Evolutionary conservation across 495 filamentous ascomycete species (phyloP).

Genomic region (Podospora anserina): DNA sequence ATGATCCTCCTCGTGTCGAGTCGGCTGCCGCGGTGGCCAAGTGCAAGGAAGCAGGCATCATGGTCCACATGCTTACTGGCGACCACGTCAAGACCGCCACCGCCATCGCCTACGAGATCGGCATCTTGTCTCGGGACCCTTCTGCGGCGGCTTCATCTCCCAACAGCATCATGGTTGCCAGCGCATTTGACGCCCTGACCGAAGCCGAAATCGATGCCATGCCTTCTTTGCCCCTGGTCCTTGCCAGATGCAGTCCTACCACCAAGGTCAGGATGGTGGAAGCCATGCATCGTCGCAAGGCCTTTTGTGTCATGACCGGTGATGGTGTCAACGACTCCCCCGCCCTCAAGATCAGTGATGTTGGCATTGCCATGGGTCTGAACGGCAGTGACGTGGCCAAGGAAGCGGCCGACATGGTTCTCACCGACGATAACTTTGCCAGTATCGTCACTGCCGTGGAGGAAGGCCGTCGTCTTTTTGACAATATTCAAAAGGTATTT

Average conservation of each 20-base stretch:
- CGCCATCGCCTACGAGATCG: conserved; percentile 71
- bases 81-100: conserved; percentile 73
- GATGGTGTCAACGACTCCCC: conserved; percentile 86
- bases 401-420: conserved; percentile 79
- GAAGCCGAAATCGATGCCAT: conserved; percentile 58
- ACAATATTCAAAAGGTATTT: conserved; percentile 68
- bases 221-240: conserved; percentile 57
- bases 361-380: conserved; percentile 82
- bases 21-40: conserved; percentile 60
- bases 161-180: conserved; percentile 58
- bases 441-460: conserved; percentile 71
- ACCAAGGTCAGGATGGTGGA: conserved; percentile 68
- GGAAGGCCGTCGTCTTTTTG: conserved; percentile 69
- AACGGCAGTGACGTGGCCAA: conserved; percentile 86
- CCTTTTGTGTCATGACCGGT: conserved; percentile 63
- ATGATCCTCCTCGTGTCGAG: conserved; percentile 68
- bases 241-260: conserved; percentile 61
- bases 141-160: conserved; percentile 43
- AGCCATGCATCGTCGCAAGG: conserved; percentile 60
- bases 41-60: conserved; percentile 67
- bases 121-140: conserved; percentile 59
- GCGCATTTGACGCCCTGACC: conserved; percentile 57
- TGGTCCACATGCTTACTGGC: conserved; percentile 79
- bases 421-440: conserved; percentile 86
- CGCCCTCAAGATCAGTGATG: conserved; percentile 71